Evolutionary conservation across 495 filamentous ascomycete genomes (phyloP), one percentile per base, ranked within the genome.

Genomic region (Opeltia flavorubescens): DNA sequence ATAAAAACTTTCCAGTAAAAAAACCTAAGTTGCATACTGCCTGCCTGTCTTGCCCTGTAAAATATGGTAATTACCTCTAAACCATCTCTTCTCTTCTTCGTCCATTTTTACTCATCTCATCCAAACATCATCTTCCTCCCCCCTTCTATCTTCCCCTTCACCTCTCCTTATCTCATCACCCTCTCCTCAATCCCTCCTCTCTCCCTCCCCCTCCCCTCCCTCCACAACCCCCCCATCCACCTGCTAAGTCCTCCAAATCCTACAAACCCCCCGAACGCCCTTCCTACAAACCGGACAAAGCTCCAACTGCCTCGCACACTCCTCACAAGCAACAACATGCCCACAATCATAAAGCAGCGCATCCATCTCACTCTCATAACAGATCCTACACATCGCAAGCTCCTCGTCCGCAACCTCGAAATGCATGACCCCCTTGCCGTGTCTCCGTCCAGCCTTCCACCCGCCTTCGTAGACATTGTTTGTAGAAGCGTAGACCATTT

Each of bases 331-430:
- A 43, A 72, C 73, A 34, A 83, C 71, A 55, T 83, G 79, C 1
- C 79, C 79, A 50, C 79, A 83, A 52, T 80, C 76, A 44, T 72
- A 76, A 57, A 83, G 80, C 34, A 76, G 62, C 2, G 76, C 70
- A 53, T 80, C 74, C 47, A 75, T 72, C 51, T 73, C 74, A 41
- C 72, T 71, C 30, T 77, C 75, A 51, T 74, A 81, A 61, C 79
- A 83, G 43, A 83, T 80, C 50, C 74, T 69, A 59, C 79, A 82
- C 12, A 77, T 57, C 50, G 73, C 63, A 61, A 71, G 65, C 56
- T 79, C 75, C 52, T 79, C 78, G 43, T 81, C 75, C 15, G 75
- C 77, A 11, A 76, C 70, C 49, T 77, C 69, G 65, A 73, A 80
- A 52, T 71, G 67, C 60, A 74, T 80, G 42, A 74, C 70, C n/a